These are phyloP conservation scores for Puya raimondii DNA, from an alignment of 176 grass and related monocot species.

Conservation along the genomic window DNA sequence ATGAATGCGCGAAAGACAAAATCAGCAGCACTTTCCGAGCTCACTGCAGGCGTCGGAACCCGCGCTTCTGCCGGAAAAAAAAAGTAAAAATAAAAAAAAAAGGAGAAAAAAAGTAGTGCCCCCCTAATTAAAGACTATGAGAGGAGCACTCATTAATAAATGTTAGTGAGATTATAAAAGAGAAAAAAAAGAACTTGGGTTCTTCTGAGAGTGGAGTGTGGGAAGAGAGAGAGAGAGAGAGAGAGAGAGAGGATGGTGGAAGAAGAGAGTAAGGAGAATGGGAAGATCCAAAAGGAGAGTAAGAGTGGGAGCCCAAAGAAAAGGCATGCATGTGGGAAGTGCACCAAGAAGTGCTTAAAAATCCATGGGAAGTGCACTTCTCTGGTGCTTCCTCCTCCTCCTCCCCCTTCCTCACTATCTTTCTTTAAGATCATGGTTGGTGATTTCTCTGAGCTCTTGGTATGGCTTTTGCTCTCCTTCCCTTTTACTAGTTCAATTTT, in stretches of 20 bases:
- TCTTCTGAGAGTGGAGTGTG: no score
- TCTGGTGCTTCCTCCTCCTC: not conserved
- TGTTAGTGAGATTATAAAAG: no score
- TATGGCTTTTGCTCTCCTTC: not conserved
- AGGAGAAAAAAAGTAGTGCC: no score
- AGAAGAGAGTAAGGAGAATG: not conserved
- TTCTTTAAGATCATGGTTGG: slow-evolving; percentile 83
- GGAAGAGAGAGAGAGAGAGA: no score
- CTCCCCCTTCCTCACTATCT: slow-evolving; percentile 11
- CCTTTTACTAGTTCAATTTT: not conserved
- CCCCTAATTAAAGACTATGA: no score
- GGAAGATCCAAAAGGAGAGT: slow-evolving; percentile 4
- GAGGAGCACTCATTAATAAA: no score
- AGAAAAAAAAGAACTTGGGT: no score
- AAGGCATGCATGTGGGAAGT: slow-evolving; percentile 32
- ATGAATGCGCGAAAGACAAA: no score
- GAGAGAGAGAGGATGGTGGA: not conserved
- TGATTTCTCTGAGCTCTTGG: slow-evolving; percentile 48
- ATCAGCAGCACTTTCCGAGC: no score
- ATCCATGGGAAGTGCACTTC: slow-evolving; percentile 22
- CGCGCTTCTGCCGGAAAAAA: no score
- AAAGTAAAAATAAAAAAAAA: no score
- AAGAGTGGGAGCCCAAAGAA: slow-evolving; percentile 8
- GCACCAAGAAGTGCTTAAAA: slow-evolving; percentile 26
- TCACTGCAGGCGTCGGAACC: no score